Base-by-base conservation (phyloP, 2,329 filamentous ascomycete genomes). In the Neospermospora avenae region DNA sequence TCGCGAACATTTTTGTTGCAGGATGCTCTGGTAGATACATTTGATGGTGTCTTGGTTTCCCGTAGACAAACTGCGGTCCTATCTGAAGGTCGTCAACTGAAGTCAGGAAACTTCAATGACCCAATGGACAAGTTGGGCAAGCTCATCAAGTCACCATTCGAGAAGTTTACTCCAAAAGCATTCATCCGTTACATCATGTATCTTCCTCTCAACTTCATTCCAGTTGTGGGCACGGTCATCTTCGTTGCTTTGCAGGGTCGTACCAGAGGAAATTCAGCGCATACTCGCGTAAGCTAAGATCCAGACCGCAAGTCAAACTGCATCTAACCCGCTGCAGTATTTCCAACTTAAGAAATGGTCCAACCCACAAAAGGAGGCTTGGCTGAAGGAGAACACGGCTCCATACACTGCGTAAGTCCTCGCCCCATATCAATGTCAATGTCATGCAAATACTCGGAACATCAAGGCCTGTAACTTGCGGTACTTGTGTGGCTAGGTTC, bases 291-390 rank as follows among this genome's bases (percentile, higher is more conserved):
- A 75, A 69, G 80, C 7, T 14, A 25, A 37, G 3, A n/a, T 25
- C 11, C 18, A 24, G 20, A 7, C 25, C 20, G 1, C 34, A 22
- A 52, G 37, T 6, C 20, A 35, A 41, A 41, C 42, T 14, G 20
- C 44, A 14, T 46, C 28, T 59, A 37, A 60, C 44, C 16, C 68
- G 60, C 77, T 74, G 3, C 74, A 95, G 76, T 97, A 96, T 76
- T 97, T 96, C 74, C 90, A 96, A 77, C 81, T 98, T 63, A 98
- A 97, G 77, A 84, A 84, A 51, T 96, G 91, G 91, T 84, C 83
- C 45, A 75, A 79, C 28, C 77, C 78, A 11, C 83, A 91, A 74
- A 83, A 80, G 69, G 80, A 84, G 49, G 80, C 86, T 52, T 96
- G 88, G 81, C 77, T 96, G 22, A 79, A 86, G 66, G 79, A 84